A percentile compares a stretch with the other conserved stretches of the same genome.
Conservation (phyloP, 2,329 filamentous ascomycete genomes). For the Rhytidhysteron rufulum region DNA sequence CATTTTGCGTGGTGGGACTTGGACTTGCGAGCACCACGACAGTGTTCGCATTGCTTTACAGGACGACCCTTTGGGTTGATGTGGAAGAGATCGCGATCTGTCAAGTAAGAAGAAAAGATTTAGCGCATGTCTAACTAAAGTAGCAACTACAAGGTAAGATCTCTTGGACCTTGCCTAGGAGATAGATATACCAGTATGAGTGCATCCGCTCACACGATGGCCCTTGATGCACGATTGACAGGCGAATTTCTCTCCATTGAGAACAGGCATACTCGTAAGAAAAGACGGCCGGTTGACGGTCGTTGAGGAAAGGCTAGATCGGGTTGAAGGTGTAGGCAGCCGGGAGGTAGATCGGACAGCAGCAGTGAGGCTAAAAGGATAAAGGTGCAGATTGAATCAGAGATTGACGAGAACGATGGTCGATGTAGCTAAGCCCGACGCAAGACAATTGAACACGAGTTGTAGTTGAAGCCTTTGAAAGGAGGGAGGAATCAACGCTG, state of each 20-base stretch:
- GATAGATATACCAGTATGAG: slow-evolving; percentile 77
- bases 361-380: slow-evolving; percentile 6
- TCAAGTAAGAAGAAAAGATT: slow-evolving; percentile 7
- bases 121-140: slow-evolving; percentile 10
- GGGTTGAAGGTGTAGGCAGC: slow-evolving; percentile 12
- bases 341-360: slow-evolving; percentile 11
- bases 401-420: slow-evolving; percentile 6
- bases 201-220: slow-evolving; percentile 98
- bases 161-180: slow-evolving; percentile 5
- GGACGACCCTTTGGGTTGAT: slow-evolving; percentile 98
- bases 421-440: slow-evolving; percentile 7
- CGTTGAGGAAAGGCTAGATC: slow-evolving; percentile 22
- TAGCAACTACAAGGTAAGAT: slow-evolving; percentile 18
- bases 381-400: slow-evolving; percentile 4
- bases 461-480: too few species aligned
- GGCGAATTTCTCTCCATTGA: slow-evolving; percentile 92
- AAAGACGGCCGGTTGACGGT: slow-evolving; percentile 26
- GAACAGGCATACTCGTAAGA: slow-evolving; percentile 33
- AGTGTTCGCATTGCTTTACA: slow-evolving; percentile 96
- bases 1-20: slow-evolving; percentile 93
- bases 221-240: slow-evolving; percentile 98
- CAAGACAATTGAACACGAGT: too few species aligned
- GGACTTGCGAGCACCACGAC: slow-evolving; percentile 92
- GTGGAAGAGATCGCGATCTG: slow-evolving; percentile 86
- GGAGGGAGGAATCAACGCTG: slow-evolving; percentile 34